Evolutionary conservation across 768 basidiomycete genomes (phyloP).

Genomic region (Harrya chromipes): DNA sequence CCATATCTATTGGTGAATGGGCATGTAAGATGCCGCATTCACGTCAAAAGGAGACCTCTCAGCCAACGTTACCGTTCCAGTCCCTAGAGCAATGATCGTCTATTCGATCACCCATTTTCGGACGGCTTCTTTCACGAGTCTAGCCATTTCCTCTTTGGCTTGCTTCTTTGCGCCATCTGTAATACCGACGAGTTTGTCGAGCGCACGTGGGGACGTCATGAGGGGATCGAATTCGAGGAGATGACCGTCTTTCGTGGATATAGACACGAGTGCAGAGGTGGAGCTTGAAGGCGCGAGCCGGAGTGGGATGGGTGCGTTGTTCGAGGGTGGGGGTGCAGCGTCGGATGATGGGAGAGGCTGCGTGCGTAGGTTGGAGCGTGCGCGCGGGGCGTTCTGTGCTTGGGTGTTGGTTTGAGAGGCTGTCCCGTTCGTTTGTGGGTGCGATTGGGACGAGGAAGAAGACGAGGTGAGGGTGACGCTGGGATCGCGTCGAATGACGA

Average conservation of each 20-base stretch:
- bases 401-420: neutral
- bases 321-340: neutral
- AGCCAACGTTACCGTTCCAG: no score
- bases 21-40: no score
- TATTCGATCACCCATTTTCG: slow-evolving; percentile 69
- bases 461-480: slow-evolving; percentile 38
- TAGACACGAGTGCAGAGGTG: slow-evolving; percentile 64
- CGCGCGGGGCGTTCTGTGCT: slow-evolving; percentile 25
- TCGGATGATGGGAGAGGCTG: slow-evolving; percentile 19
- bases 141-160: slow-evolving; percentile 71
- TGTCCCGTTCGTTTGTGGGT: slow-evolving; percentile 19
- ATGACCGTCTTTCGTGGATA: slow-evolving; percentile 80
- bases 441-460: slow-evolving; percentile 23
- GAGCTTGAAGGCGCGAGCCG: slow-evolving; percentile 10
- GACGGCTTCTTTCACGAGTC: slow-evolving; percentile 67
- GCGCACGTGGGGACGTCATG: slow-evolving; percentile 61
- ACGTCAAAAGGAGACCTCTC: no score
- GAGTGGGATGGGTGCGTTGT: neutral
- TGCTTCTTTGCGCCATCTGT: slow-evolving; percentile 81
- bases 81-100: no score
- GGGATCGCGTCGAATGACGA: slow-evolving; percentile 60
- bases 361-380: slow-evolving; percentile 54
- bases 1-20: no score
- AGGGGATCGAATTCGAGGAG: slow-evolving; percentile 85
- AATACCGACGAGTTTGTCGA: slow-evolving; percentile 77